Percentiles rank a stretch among this genome's conserved stretches.
Conservation (phyloP, 2,329 filamentous ascomycete genomes). For the Pestalotiopsis sp. region DNA sequence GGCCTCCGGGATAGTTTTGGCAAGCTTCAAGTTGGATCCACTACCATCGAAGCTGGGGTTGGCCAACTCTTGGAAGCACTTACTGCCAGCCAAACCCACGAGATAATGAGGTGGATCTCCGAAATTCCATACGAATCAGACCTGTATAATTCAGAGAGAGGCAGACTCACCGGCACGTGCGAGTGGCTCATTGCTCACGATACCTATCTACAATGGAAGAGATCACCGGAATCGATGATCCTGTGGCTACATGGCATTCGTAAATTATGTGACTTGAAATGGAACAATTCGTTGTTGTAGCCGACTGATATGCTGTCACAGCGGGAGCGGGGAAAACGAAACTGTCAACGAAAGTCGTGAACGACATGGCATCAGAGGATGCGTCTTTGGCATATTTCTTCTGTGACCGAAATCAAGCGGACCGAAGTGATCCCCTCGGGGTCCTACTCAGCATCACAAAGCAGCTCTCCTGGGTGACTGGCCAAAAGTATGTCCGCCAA, state of each 20-base stretch:
- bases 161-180: neutral
- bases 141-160: neutral
- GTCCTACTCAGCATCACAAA: neutral
- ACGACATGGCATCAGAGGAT: neutral
- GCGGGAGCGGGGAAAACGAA: neutral
- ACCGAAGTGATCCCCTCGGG: neutral
- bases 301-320: neutral
- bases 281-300: neutral
- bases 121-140: neutral
- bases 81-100: neutral
- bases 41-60: neutral
- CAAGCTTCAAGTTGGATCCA: neutral
- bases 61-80: neutral
- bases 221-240: neutral
- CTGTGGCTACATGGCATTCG: neutral
- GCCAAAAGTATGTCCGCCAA: neutral
- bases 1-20: neutral
- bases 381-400: neutral
- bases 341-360: neutral
- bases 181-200: neutral
- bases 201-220: no score
- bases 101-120: neutral
- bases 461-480: neutral
- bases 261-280: neutral
- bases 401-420: neutral